phyloP scores from a whole-genome alignment of 192 early-diverging fungal species.

The Jimgerdemannia lactiflua region DNA sequence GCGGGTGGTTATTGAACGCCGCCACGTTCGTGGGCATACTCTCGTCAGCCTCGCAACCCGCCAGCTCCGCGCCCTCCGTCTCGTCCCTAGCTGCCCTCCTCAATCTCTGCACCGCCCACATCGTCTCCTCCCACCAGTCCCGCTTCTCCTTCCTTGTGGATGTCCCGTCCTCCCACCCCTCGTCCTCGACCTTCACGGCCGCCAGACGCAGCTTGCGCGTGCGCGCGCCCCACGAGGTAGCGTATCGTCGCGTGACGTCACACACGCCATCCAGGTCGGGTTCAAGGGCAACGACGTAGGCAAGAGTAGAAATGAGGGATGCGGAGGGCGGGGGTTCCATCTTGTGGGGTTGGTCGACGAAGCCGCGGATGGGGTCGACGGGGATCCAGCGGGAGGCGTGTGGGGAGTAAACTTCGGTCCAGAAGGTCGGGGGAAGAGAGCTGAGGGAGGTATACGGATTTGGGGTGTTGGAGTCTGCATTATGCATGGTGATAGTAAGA shows the following conservation, averaged over 20 bases:
- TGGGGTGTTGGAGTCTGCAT: background rate
- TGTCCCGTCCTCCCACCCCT: slow-evolving; percentile 34
- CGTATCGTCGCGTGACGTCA: slow-evolving; percentile 72
- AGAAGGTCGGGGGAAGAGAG: slow-evolving; percentile 49
- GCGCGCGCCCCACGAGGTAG: slow-evolving; percentile 43
- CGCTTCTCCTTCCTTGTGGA: slow-evolving; percentile 23
- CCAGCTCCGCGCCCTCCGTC: slow-evolving; percentile 50
- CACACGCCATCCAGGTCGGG: slow-evolving; percentile 41
- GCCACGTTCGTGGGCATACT: slow-evolving; percentile 75
- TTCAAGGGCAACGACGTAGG: slow-evolving; percentile 67
- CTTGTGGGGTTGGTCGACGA: slow-evolving; percentile 44
- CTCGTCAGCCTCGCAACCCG: slow-evolving; percentile 41
- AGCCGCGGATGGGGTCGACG: slow-evolving; percentile 54
- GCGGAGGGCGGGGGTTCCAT: slow-evolving; percentile 52
- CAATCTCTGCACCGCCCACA: slow-evolving; percentile 10
- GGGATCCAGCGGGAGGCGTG: slow-evolving; percentile 54
- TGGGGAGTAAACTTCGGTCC: slow-evolving; percentile 62
- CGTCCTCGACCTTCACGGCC: slow-evolving; percentile 28
- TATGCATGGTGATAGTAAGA: too few relatives aligned
- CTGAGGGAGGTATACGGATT: background rate
- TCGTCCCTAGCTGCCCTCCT: slow-evolving; percentile 26
- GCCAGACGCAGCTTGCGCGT: slow-evolving; percentile 50
- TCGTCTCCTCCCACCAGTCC: slow-evolving; percentile 29
- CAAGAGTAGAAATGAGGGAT: slow-evolving; percentile 38
- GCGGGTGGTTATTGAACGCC: slow-evolving; percentile 79